These are phyloP conservation scores for Vaccinium corymbosum DNA, from an alignment of 148 eudicot genomes.

Conservation along the genomic window DNA sequence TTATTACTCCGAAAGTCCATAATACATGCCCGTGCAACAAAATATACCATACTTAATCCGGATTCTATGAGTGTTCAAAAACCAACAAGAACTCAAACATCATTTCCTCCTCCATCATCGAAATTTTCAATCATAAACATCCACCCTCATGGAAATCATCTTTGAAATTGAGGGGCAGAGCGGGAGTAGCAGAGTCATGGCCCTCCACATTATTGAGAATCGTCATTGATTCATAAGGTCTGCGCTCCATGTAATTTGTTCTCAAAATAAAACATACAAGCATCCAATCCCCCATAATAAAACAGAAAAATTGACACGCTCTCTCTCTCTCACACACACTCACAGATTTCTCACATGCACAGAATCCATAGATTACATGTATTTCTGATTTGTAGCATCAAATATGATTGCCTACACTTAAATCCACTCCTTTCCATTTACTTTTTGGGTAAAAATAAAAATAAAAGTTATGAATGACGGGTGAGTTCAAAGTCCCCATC, in stretches of 20 bases:
- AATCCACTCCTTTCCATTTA: too few relatives aligned
- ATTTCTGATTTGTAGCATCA: neutral
- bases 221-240: neutral
- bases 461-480: neutral
- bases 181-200: neutral
- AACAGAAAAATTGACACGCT: neutral
- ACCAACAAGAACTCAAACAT: slow-evolving; percentile 9
- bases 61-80: neutral
- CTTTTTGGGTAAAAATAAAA: neutral
- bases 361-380: neutral
- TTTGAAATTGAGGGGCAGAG: neutral
- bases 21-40: neutral
- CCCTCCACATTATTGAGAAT: neutral
- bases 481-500: neutral
- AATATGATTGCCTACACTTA: neutral
- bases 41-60: neutral
- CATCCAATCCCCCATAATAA: neutral
- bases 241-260: neutral
- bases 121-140: neutral
- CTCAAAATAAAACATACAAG: neutral
- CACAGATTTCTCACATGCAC: neutral
- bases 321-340: neutral
- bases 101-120: neutral
- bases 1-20: neutral
- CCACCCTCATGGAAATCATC: neutral